Base-by-base conservation (phyloP, 257 asterid species). In the Solanum microdontum region DNA sequence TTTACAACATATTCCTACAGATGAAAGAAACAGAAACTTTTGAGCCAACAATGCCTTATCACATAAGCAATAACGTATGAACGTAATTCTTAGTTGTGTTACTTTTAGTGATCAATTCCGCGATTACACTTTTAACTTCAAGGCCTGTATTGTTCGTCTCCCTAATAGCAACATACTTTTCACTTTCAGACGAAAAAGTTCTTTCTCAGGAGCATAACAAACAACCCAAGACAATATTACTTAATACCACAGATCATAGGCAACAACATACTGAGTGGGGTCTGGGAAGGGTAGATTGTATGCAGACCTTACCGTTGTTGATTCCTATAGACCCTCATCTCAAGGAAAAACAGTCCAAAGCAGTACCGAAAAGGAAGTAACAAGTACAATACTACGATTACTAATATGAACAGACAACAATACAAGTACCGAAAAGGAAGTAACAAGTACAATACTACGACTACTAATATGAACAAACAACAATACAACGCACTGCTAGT, bases 1-100 rank as follows among this genome's bases (percentile, higher is more conserved):
- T 93, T 26, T 93, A 13, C 87, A 23, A 91, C 90, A 26, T 93
- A 92, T 43, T 82, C 90, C 95, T 92, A 37, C 73, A 82, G 15
- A 75, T 17, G 37, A 70, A 58, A 21, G 32, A 86, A 45, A 11
- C 5, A 45, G 70, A 69, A 90, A 93, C 90, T 70, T 86, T 37
- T 37, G 32, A 58, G 13, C 11, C 45, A 39, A 40, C 85, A 28
- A 17, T 10, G 9, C 62, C 36, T 82, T 15, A 28, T 80, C 28
- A 45, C 19, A 80, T 48, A 43, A 14, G 64, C 34, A 40, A n/a
- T 30, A 72, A 43, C 36, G 2, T 28, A 80, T 15, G 68, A 80
- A 48, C 1, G 17, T 30, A 48, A 0, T 43, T 40, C 84, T 24
- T 45, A 39, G 51, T 39, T 24, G 64, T 40, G 14, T 77, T n/a